phyloP scores from a whole-genome alignment of 176 grass and related monocot species.

The Pontederia crassipes region DNA sequence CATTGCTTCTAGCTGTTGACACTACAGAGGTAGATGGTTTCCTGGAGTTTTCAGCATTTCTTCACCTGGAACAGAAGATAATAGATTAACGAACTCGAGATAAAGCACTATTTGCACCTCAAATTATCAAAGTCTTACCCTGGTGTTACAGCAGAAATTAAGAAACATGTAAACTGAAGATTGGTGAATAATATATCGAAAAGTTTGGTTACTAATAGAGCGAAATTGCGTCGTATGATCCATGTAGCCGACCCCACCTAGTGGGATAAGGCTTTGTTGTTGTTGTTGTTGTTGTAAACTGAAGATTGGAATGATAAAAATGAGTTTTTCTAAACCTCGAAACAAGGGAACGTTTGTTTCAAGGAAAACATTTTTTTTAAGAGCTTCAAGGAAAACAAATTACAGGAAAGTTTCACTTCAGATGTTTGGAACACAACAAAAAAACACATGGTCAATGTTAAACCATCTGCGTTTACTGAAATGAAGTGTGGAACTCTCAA shows the following conservation, averaged over 20 bases:
- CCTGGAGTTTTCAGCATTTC: constrained; percentile 22
- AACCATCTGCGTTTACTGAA: too few species aligned
- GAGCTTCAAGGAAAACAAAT: neutral
- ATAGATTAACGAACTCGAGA: constrained; percentile 4
- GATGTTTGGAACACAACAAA: too few species aligned
- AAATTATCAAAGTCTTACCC: constrained; percentile 31
- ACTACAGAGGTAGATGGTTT: constrained; percentile 27
- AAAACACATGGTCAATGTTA: too few species aligned
- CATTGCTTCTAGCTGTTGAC: constrained; percentile 29
- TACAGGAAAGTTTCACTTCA: neutral
- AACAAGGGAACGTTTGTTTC: neutral
- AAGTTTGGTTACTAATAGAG: too few species aligned
- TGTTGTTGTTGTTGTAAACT: too few species aligned
- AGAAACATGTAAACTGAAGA: neutral
- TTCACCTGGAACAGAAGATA: constrained; percentile 39
- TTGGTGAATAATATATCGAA: too few species aligned
- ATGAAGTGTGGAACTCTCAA: too few species aligned
- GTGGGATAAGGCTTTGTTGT: too few species aligned
- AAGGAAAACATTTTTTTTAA: too few species aligned
- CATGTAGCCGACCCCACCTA: too few species aligned
- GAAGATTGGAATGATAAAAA: neutral
- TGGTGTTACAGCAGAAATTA: constrained; percentile 8
- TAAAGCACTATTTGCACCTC: neutral
- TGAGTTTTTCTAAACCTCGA: neutral
- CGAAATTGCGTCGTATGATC: too few species aligned